A percentile compares a stretch with the other conserved stretches of the same genome.
Evolutionary conservation across 1,139 yeast genomes (phyloP).

Genomic region (Suhomyces yuchorum): DNA sequence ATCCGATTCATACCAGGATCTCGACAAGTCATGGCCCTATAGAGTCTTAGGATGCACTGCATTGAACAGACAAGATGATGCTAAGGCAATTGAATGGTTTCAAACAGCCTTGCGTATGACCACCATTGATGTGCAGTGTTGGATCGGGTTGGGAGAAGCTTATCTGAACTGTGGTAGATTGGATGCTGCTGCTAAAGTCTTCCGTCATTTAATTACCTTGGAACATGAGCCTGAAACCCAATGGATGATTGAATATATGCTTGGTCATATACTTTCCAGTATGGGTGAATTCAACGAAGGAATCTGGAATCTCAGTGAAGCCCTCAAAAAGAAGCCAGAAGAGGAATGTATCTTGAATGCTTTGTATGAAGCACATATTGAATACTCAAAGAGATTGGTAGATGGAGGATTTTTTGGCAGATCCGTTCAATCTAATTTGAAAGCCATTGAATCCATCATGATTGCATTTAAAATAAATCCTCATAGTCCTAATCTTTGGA

Average conservation of each 20-base stretch:
- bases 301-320: constrained; percentile 31
- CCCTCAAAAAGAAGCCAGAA: constrained; percentile 46
- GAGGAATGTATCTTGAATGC: constrained; percentile 62
- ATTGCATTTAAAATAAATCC: constrained; percentile 40
- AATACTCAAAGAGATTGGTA: constrained; percentile 55
- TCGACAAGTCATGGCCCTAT: constrained; percentile 75
- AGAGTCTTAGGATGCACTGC: constrained; percentile 81
- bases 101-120: constrained; percentile 79
- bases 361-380: constrained; percentile 57
- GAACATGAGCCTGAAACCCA: constrained; percentile 27
- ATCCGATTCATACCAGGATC: constrained; percentile 28
- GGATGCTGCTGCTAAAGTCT: constrained; percentile 85
- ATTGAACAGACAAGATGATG: constrained; percentile 71
- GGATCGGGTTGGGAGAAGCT: constrained; percentile 96
- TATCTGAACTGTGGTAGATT: constrained; percentile 81
- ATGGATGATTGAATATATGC: constrained; percentile 66
- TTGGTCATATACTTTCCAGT: constrained; percentile 61
- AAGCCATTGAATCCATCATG: constrained; percentile 54
- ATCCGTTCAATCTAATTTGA: constrained; percentile 38
- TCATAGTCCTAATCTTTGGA: constrained; percentile 57
- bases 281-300: constrained; percentile 45
- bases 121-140: constrained; percentile 69
- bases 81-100: constrained; percentile 83
- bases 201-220: constrained; percentile 60
- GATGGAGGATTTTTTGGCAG: constrained; percentile 67